Percentiles rank a stretch among this genome's conserved stretches.
These are phyloP conservation scores for Euphorbia tirucalli DNA, from an alignment of 345 rosid genomes.

Conservation along the genomic window DNA sequence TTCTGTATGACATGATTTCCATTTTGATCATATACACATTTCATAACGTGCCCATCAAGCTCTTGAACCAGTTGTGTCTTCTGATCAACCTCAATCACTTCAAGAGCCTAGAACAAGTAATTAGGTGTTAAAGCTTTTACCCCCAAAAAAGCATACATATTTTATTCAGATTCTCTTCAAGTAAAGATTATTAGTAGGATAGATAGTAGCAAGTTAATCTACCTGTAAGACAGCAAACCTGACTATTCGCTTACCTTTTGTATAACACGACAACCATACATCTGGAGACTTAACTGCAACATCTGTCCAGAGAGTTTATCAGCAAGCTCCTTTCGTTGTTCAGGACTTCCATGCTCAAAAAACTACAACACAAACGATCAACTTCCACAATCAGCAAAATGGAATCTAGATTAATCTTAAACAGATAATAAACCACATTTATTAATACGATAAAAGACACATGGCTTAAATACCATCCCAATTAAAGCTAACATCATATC, in stretches of 20 bases:
- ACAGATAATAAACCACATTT: neutral
- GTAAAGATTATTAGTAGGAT: neutral
- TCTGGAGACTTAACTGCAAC: constrained; percentile 86
- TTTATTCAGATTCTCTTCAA: neutral
- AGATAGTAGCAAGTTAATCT: neutral
- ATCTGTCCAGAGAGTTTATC: constrained; percentile 83
- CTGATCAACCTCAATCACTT: constrained; percentile 92
- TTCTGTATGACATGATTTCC: constrained; percentile 98
- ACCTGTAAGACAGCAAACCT: neutral
- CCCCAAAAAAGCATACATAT: neutral
- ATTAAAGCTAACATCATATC: neutral
- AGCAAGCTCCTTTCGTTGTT: constrained; percentile 88
- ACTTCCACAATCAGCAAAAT: neutral
- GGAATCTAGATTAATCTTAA: neutral
- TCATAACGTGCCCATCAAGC: constrained; percentile 88
- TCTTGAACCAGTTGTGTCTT: constrained; percentile 69
- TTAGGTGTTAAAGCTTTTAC: neutral
- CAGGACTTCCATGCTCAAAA: constrained; percentile 84
- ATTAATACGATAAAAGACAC: neutral
- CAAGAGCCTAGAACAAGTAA: constrained; percentile 64
- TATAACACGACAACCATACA: constrained; percentile 99
- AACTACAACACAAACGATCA: constrained; percentile 43
- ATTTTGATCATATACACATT: constrained; percentile 93
- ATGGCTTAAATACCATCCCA: neutral
- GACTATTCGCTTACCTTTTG: constrained; percentile 61